Percentiles rank a stretch among this genome's conserved stretches.
phyloP scores from a whole-genome alignment of 257 asterid species.

The Leonotis leonurus region DNA sequence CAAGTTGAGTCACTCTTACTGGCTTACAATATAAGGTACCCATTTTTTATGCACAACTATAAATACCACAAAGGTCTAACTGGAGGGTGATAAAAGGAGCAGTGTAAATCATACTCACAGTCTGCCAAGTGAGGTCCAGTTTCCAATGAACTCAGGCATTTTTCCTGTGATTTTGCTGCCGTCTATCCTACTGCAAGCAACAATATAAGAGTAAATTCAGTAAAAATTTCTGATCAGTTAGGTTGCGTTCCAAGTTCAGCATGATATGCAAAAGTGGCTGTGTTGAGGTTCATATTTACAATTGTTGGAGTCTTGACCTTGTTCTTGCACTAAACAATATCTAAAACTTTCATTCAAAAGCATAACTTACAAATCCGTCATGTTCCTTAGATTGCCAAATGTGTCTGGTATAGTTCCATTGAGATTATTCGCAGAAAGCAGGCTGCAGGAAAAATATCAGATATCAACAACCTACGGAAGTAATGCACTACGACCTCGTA shows the following conservation, averaged over 20 bases:
- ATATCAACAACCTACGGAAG: slow-evolving; percentile 11
- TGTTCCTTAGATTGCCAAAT: slow-evolving; percentile 50
- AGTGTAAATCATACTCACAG: slow-evolving; percentile 43
- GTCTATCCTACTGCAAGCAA: slow-evolving; percentile 77
- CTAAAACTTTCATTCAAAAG: background rate
- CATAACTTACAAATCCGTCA: slow-evolving; percentile 74
- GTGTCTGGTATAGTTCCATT: slow-evolving; percentile 63
- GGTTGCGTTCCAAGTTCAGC: background rate
- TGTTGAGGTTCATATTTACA: background rate
- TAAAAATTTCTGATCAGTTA: background rate
- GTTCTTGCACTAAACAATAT: background rate
- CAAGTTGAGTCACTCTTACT: background rate
- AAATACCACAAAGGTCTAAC: background rate
- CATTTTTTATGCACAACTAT: background rate
- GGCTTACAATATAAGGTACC: background rate
- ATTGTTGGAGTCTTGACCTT: background rate
- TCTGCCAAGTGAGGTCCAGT: slow-evolving; percentile 50
- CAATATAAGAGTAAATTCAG: background rate
- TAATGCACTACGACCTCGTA: background rate
- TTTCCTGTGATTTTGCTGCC: slow-evolving; percentile 59
- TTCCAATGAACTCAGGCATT: slow-evolving; percentile 73
- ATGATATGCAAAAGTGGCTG: background rate
- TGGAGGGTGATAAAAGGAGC: background rate
- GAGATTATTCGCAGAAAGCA: slow-evolving; percentile 69
- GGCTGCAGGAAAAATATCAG: slow-evolving; percentile 40